These are phyloP conservation scores for Monosporascus sp. DNA, from an alignment of 2,329 filamentous ascomycete species.

Conservation along the genomic window DNA sequence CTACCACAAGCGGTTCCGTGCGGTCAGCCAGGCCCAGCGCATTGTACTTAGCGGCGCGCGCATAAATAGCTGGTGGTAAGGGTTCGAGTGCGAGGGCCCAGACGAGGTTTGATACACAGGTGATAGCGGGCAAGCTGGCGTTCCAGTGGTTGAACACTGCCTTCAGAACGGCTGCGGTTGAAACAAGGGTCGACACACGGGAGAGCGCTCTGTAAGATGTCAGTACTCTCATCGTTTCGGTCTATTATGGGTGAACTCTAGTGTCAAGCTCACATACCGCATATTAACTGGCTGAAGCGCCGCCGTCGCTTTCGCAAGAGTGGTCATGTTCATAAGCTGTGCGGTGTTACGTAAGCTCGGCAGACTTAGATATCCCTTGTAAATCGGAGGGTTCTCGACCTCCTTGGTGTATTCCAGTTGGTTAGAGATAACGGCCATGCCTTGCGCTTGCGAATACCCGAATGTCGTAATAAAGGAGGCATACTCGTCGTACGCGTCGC, in stretches of 20 bases:
- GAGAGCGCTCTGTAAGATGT: background rate
- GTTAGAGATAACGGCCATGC: conserved; percentile 3
- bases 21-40: conserved; percentile 6
- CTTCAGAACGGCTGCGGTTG: conserved; percentile 3
- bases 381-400: conserved; percentile 2
- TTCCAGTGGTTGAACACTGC: conserved; percentile 5
- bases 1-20: conserved; percentile 3
- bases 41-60: background rate
- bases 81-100: conserved; percentile 11
- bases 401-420: conserved; percentile 9
- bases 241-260: background rate
- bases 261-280: conserved; percentile 1
- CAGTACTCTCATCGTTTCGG: background rate
- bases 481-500: conserved; percentile 9
- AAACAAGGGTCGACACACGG: conserved; percentile 1
- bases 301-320: conserved; percentile 1
- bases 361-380: background rate
- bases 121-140: conserved; percentile 1
- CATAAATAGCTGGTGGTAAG: conserved; percentile 11
- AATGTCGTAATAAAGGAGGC: conserved; percentile 3
- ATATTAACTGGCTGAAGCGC: conserved; percentile 1
- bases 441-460: conserved; percentile 1
- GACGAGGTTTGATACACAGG: conserved; percentile 3
- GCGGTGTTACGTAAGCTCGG: background rate
- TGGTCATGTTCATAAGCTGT: conserved; percentile 1